Evolutionary conservation across 129 eudicot species (phyloP), one percentile per base, ranked within the genome.

Genomic region (Gnaphalium uliginosum): DNA sequence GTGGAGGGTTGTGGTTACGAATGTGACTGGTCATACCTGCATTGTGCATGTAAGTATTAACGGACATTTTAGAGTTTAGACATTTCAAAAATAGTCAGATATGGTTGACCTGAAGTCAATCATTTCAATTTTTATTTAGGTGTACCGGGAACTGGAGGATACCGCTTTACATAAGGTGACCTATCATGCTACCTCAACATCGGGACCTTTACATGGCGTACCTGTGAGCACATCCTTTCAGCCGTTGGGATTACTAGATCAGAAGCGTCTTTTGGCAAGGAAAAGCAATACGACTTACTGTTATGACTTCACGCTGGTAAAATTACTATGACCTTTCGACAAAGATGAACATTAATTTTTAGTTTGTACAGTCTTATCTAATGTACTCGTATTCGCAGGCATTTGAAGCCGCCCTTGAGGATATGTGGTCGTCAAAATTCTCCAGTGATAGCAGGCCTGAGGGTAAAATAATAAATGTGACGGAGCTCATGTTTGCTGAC

Each of bases 261-360:
- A 83, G 80, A 95, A 89, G 70, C 97, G 97, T 29, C 89, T 95
- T 77, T 51, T 89, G 75, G 99, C 99, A 54, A 77, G 93, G 77
- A 95, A 85, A 85, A 95, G 94, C 84, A 95, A 84, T 90, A 95
- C 99, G 14, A 91, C 99, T 53, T 95, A 95, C 81, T 95, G 99
- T 92, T 95, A 95, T 65, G 99, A 95, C 76, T 95, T 95, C 75
- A 84, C 90, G 0, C 84, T 95, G 99, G 99, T 95, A 79, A 70
- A 65, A 54, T 64, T 72, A 18, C 72, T 64, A 26, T 54, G 48
- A 21, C 78, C 69, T 56, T 74, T 65, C 4, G 6, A 64, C 15
- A 2, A 1, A 26, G 24, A 30, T 11, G 10, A 32, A 5, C 48
- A 35, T 32, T 30, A 7, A 15, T n/a, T 41, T 37, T 26, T 37